Percentiles rank a stretch among this genome's conserved stretches.
Evolutionary conservation across 345 rosid species (phyloP).

Genomic region (Eucalyptus cloeziana): DNA sequence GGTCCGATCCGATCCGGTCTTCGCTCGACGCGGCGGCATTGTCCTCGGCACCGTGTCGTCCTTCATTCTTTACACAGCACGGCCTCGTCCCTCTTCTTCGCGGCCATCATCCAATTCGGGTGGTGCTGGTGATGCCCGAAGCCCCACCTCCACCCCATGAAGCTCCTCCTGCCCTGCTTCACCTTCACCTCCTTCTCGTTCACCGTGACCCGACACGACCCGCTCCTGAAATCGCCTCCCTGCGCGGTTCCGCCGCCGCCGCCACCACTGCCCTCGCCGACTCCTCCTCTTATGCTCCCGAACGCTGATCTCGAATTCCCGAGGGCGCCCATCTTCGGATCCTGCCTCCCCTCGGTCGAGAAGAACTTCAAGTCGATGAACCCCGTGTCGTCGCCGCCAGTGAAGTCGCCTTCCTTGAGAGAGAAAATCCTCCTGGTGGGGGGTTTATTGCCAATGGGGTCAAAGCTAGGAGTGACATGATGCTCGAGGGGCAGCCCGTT

Average conservation of each 20-base stretch:
- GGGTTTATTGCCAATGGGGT: not conserved
- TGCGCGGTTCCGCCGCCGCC: not conserved
- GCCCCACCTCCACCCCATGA: conserved; percentile 94
- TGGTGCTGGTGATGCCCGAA: conserved; percentile 42
- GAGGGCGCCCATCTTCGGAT: conserved; percentile 8
- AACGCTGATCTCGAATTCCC: conserved; percentile 31
- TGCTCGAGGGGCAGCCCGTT: conserved; percentile 18
- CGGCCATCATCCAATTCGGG: conserved; percentile 9
- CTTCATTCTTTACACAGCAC: not conserved
- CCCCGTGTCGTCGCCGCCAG: conserved; percentile 65
- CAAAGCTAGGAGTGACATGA: not conserved
- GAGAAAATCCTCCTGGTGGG: conserved; percentile 52
- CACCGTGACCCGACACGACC: conserved; percentile 50
- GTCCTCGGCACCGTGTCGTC: not conserved
- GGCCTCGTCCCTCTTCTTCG: conserved; percentile 20
- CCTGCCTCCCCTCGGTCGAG: conserved; percentile 13
- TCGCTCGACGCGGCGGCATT: not conserved
- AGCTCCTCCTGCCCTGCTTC: conserved; percentile 50
- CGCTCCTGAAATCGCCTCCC: not conserved
- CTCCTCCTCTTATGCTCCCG: conserved; percentile 44
- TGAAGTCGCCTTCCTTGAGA: conserved; percentile 60
- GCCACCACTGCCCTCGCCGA: not conserved
- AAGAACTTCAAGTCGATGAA: conserved; percentile 84
- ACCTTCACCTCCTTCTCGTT: conserved; percentile 58
- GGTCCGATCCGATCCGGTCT: not conserved